Evolutionary conservation across 2,329 filamentous ascomycete species (phyloP).

Genomic region (Phialophora macrospora): DNA sequence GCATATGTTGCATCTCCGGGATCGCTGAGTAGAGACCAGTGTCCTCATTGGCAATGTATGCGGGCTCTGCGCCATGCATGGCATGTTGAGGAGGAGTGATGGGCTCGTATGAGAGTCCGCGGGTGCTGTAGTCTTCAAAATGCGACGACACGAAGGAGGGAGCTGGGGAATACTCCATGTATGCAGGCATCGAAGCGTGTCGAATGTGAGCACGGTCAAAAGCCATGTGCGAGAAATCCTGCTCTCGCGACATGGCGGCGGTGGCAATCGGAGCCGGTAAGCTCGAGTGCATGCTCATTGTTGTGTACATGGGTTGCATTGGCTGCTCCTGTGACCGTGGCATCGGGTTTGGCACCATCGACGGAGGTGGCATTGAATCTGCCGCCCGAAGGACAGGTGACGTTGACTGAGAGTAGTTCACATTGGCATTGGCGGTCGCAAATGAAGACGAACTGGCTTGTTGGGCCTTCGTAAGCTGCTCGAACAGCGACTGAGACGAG

Average conservation of each 20-base stretch:
- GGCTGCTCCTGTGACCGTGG: slow-evolving; percentile 65
- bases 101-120: slow-evolving; percentile 94
- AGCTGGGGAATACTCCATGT: slow-evolving; percentile 96
- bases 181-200: slow-evolving; percentile 97
- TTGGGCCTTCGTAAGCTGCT: slow-evolving; percentile 98
- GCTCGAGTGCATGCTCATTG: slow-evolving; percentile 69
- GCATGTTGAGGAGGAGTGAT: slow-evolving; percentile 94
- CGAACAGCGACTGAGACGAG: slow-evolving; percentile 97
- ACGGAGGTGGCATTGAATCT: slow-evolving; percentile 91
- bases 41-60: slow-evolving; percentile 98
- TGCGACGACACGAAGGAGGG: slow-evolving; percentile 99
- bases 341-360: slow-evolving; percentile 72
- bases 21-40: slow-evolving; percentile 95
- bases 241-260: slow-evolving; percentile 79
- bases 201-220: slow-evolving; percentile 91
- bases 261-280: slow-evolving; percentile 73
- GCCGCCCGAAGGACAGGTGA: slow-evolving; percentile 89
- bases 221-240: slow-evolving; percentile 78
- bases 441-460: slow-evolving; percentile 98
- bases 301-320: slow-evolving; percentile 69
- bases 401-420: slow-evolving; percentile 74
- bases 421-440: slow-evolving; percentile 73
- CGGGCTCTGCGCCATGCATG: slow-evolving; percentile 79
- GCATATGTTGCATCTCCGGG: slow-evolving; percentile 79
- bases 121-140: slow-evolving; percentile 96